Conservation (phyloP, 169 alveolate species). For the Plasmodium blacklocki region DNA sequence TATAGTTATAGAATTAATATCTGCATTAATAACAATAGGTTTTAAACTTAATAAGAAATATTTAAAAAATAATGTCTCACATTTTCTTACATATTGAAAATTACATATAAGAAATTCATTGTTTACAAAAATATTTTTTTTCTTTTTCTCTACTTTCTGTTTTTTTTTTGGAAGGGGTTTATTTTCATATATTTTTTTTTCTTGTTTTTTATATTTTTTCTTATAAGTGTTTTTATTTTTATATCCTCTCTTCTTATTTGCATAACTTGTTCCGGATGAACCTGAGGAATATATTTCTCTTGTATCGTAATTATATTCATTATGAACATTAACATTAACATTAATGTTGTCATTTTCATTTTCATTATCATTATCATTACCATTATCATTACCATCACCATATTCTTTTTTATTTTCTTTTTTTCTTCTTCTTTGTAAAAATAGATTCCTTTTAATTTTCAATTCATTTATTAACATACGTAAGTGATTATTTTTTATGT, state of each 20-base stretch:
- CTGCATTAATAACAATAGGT: slow-evolving; percentile 64
- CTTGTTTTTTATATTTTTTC: neutral
- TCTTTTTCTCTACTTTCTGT: slow-evolving; percentile 21
- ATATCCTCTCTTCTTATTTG: neutral
- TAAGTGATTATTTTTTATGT: slow-evolving; percentile 32
- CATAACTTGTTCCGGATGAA: neutral
- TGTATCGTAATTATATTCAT: neutral
- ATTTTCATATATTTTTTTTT: neutral
- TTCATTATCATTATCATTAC: no score
- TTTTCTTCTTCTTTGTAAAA: slow-evolving; percentile 21
- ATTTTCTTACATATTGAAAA: slow-evolving; percentile 49
- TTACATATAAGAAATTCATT: slow-evolving; percentile 32
- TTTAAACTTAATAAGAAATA: slow-evolving; percentile 51
- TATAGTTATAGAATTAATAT: slow-evolving; percentile 41
- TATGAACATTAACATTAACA: neutral
- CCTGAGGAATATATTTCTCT: neutral
- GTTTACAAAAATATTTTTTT: neutral
- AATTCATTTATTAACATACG: slow-evolving; percentile 30
- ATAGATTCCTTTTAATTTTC: slow-evolving; percentile 32
- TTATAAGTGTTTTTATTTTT: no score
- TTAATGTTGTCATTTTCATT: neutral
- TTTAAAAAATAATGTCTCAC: slow-evolving; percentile 51
- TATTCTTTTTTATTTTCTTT: neutral
- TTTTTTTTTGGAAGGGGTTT: neutral
- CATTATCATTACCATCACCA: no score